These are phyloP conservation scores for Russula compacta DNA, from an alignment of 768 basidiomycete species.

Conservation along the genomic window DNA sequence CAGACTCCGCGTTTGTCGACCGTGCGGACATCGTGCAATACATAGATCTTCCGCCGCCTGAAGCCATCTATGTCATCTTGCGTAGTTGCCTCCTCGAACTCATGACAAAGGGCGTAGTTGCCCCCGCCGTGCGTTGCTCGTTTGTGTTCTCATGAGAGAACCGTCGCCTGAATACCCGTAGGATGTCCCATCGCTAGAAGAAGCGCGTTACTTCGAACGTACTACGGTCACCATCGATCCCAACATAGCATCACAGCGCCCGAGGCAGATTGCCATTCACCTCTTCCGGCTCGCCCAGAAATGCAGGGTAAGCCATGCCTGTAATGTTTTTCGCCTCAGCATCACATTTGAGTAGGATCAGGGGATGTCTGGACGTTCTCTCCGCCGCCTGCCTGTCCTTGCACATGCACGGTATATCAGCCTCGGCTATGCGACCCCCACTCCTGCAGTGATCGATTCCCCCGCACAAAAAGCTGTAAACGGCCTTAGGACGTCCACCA, in stretches of 20 bases:
- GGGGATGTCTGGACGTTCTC: constrained; percentile 85
- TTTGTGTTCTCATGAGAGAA: background rate
- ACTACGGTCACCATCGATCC: constrained; percentile 21
- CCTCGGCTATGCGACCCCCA: constrained; percentile 7
- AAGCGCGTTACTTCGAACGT: constrained; percentile 48
- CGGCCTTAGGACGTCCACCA: background rate
- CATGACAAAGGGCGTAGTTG: constrained; percentile 60
- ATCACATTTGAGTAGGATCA: constrained; percentile 38
- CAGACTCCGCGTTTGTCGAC: constrained; percentile 93
- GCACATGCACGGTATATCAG: constrained; percentile 81
- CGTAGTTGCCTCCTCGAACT: constrained; percentile 77
- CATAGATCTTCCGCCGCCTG: constrained; percentile 80
- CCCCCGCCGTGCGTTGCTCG: constrained; percentile 40
- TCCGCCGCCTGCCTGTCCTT: constrained; percentile 89
- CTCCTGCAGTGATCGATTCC: background rate
- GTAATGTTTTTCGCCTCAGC: background rate
- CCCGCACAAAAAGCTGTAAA: constrained; percentile 2
- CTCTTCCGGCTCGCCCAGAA: constrained; percentile 61
- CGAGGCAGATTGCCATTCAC: constrained; percentile 45
- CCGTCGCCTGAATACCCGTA: constrained; percentile 23
- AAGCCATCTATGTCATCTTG: constrained; percentile 91
- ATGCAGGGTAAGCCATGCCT: constrained; percentile 55
- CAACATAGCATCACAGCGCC: constrained; percentile 32
- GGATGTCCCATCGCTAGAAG: constrained; percentile 53
- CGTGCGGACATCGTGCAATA: constrained; percentile 96